phyloP scores from a whole-genome alignment of 1,284 basidiomycete species.

The Vanrija sp. region DNA sequence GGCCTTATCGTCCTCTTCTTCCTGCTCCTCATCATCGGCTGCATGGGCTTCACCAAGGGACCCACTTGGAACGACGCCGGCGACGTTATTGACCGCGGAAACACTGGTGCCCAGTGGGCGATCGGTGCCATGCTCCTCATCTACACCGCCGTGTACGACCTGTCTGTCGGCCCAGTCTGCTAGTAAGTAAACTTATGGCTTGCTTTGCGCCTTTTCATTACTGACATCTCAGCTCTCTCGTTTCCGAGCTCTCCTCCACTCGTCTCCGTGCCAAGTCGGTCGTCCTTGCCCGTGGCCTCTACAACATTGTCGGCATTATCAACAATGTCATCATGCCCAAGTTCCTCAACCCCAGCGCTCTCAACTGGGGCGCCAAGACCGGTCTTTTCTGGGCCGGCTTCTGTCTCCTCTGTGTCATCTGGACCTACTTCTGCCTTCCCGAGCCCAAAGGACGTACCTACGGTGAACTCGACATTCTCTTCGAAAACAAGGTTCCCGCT shows the following conservation, averaged over 20 bases:
- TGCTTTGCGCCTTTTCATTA: too few species aligned
- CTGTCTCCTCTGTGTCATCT: constrained; percentile 14
- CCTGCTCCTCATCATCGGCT: constrained; percentile 49
- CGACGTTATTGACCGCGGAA: constrained; percentile 6
- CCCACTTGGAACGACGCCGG: background rate
- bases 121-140: constrained; percentile 8
- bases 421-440: constrained; percentile 44
- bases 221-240: constrained; percentile 20
- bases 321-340: constrained; percentile 20
- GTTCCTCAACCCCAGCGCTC: constrained; percentile 19
- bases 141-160: constrained; percentile 15
- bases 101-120: constrained; percentile 18
- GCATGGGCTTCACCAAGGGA: constrained; percentile 18
- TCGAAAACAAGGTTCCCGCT: constrained; percentile 35
- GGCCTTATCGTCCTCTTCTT: constrained; percentile 47
- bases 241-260: constrained; percentile 49
- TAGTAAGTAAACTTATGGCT: constrained; percentile 8
- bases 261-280: constrained; percentile 52
- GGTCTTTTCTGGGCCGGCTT: constrained; percentile 45
- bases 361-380: constrained; percentile 34
- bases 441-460: constrained; percentile 47
- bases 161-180: constrained; percentile 31
- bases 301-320: constrained; percentile 42
- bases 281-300: constrained; percentile 49
- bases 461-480: constrained; percentile 44